Conservation (phyloP, 208 protist species). For the Leishmania martiniquensis region DNA sequence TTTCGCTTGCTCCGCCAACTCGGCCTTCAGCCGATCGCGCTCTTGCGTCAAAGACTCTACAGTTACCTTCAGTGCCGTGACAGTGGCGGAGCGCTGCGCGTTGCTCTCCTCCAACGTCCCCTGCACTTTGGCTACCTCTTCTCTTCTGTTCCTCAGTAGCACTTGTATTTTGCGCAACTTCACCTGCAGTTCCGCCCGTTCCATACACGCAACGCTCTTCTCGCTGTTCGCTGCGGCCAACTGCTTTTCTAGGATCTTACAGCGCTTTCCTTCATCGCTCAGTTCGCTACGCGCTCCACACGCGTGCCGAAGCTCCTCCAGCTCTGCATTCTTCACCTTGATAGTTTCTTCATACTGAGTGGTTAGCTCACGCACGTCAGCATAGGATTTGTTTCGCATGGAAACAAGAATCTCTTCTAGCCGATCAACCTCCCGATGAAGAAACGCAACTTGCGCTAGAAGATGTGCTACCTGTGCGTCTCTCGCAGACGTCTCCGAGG, state of each 20-base stretch:
- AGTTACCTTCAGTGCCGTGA: slow-evolving; percentile 27
- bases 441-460: slow-evolving; percentile 74
- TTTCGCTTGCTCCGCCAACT: neutral
- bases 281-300: slow-evolving; percentile 28
- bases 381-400: slow-evolving; percentile 33
- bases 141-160: slow-evolving; percentile 44
- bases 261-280: slow-evolving; percentile 51
- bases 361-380: slow-evolving; percentile 30
- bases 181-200: slow-evolving; percentile 56
- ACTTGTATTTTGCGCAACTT: slow-evolving; percentile 64
- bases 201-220: slow-evolving; percentile 56
- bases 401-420: slow-evolving; percentile 52
- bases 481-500: neutral
- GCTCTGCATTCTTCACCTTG: slow-evolving; percentile 51
- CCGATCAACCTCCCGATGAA: slow-evolving; percentile 83
- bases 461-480: slow-evolving; percentile 54
- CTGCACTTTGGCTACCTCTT: slow-evolving; percentile 38
- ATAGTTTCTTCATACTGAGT: slow-evolving; percentile 60
- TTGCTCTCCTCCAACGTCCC: slow-evolving; percentile 18
- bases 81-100: slow-evolving; percentile 8
- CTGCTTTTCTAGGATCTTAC: slow-evolving; percentile 70
- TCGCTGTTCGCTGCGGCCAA: slow-evolving; percentile 69
- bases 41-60: slow-evolving; percentile 25
- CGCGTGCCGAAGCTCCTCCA: slow-evolving; percentile 29
- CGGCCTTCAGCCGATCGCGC: neutral